Base-by-base conservation (phyloP, 1,284 basidiomycete species). In the Cryptococcus amylolentus region DNA sequence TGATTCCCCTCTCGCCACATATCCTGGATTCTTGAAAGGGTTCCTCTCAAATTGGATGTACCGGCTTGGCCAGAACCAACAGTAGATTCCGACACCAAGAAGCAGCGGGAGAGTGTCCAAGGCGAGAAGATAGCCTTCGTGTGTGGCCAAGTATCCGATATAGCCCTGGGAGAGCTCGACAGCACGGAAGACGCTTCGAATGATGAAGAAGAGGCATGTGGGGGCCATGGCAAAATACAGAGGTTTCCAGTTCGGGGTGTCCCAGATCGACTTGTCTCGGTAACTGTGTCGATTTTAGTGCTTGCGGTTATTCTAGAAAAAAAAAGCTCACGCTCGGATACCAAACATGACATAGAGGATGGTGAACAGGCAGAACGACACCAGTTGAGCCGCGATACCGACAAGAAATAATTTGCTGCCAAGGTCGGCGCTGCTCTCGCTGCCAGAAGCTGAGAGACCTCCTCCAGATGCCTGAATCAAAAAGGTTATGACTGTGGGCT, bases 121-220 rank as follows among this genome's bases (percentile, higher is more conserved):
- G 1, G 73, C 81, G 64, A 87, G 87, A 76, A 88, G 87, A 67
- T 81, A 83, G 0, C 70, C 66, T 70, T 87, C 84, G 18, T 81
- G 82, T 0, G 82, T 85, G 12, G 84, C 80, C 14, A 88, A 79
- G 49, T 78, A 77, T 3, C 86, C 86, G 28, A 71, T 68, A 61
- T 57, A 67, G 57, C 87, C 87, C 72, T 87, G 77, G 5, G 82
- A 82, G 23, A 86, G 78, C 65, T 88, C 86, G 38, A 84, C 79
- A 2, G 83, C 83, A 69, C 87, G 82, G 72, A 84, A 88, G 5
- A 82, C 73, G 39, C 84, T 86, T 65, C 86, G 84, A 62, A 87
- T 80, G 65, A 87, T 68, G 60, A 88, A 86, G 37, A 84, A 84
- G 35, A 84, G 69, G 61, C 84, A 87, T 61, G 85, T 86, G 58